phyloP scores from a whole-genome alignment of 1,139 yeast genomes.

The Geotrichum klebahnii region DNA sequence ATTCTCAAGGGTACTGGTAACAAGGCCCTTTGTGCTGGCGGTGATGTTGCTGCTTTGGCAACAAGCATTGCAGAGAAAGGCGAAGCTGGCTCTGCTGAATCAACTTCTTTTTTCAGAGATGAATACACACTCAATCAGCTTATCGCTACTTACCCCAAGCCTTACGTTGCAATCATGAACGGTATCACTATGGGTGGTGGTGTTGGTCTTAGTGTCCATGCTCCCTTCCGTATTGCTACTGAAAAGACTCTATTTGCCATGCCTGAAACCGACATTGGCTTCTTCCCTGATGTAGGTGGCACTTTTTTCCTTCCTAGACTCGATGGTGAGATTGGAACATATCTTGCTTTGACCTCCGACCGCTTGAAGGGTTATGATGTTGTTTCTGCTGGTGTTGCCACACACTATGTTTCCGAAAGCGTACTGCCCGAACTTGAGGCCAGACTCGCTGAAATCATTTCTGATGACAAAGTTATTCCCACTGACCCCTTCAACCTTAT shows the following conservation, averaged over 20 bases:
- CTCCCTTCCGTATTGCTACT: constrained; percentile 90
- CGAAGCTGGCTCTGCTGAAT: constrained; percentile 37
- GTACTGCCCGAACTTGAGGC: constrained; percentile 58
- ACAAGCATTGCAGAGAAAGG: constrained; percentile 48
- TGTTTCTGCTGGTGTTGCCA: constrained; percentile 78
- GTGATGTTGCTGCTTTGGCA: constrained; percentile 78
- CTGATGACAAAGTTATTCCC: constrained; percentile 32
- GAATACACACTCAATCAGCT: constrained; percentile 82
- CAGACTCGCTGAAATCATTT: constrained; percentile 65
- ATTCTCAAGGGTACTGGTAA: constrained; percentile 65
- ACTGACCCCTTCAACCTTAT: constrained; percentile 49
- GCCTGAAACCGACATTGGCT: constrained; percentile 98
- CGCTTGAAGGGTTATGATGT: constrained; percentile 73
- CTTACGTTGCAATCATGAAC: constrained; percentile 77
- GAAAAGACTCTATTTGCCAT: constrained; percentile 88
- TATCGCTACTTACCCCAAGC: constrained; percentile 77
- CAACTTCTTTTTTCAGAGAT: constrained; percentile 64
- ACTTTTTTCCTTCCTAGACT: constrained; percentile 81
- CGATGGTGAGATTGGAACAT: constrained; percentile 79
- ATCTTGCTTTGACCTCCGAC: constrained; percentile 82
- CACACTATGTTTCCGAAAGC: constrained; percentile 75
- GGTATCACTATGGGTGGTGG: constrained; percentile 99
- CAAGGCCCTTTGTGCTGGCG: constrained; percentile 63
- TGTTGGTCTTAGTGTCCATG: constrained; percentile 85
- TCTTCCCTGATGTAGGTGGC: constrained; percentile 94